A percentile compares a stretch with the other conserved stretches of the same genome.
Evolutionary conservation across 768 basidiomycete species (phyloP).

Genomic region (Chalciporus sphaerocephalus): DNA sequence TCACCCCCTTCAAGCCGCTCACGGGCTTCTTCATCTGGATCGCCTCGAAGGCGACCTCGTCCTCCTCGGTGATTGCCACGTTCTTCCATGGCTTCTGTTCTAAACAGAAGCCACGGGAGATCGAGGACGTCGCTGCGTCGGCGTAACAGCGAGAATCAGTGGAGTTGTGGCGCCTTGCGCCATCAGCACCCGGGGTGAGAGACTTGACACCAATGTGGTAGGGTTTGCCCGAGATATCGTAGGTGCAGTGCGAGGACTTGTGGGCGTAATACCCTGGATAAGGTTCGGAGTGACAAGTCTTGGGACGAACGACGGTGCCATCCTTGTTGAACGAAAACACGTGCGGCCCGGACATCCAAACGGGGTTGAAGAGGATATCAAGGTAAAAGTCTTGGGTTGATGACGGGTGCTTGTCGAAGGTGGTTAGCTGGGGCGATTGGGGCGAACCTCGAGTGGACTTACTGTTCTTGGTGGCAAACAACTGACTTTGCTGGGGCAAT

Average conservation of each 20-base stretch:
- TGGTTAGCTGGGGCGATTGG: not conserved
- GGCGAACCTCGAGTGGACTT: not conserved
- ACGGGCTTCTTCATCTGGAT: not conserved
- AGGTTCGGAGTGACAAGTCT: not conserved
- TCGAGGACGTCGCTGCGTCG: not conserved
- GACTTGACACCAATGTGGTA: not conserved
- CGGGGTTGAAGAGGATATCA: constrained; percentile 41
- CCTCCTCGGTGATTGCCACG: constrained; percentile 25
- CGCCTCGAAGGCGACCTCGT: constrained; percentile 19
- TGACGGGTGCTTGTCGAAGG: not conserved
- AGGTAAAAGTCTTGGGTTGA: constrained; percentile 44
- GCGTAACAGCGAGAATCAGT: not conserved
- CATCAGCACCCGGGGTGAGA: not conserved
- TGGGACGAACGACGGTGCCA: constrained; percentile 14
- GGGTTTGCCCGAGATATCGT: too few species aligned
- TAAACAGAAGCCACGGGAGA: not conserved
- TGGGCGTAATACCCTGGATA: not conserved
- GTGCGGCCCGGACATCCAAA: constrained; percentile 32
- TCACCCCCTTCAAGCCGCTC: not conserved
- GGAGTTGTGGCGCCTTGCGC: not conserved
- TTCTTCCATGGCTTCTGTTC: constrained; percentile 28
- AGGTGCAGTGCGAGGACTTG: not conserved
- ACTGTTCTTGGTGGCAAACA: not conserved
- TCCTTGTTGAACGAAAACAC: constrained; percentile 22
- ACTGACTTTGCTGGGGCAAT: not conserved